Evolutionary conservation across 129 eudicot genomes (phyloP), one percentile per base, ranked within the genome.

Genomic region (Saposhnikovia divaricata): DNA sequence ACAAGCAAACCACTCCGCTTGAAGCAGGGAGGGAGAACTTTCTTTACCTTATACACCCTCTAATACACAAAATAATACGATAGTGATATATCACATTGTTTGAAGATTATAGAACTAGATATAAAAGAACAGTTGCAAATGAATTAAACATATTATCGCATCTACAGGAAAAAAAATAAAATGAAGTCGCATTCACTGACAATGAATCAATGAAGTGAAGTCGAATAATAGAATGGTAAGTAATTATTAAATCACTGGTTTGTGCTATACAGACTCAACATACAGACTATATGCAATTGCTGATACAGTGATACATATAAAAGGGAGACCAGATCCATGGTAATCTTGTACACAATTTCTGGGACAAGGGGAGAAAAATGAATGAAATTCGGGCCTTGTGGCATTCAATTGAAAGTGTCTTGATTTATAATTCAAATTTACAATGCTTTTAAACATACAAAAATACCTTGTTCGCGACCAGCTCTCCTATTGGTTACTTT

Each of bases 221-320:
- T 72, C 75, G 48, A 72, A 72, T 40, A 42, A 72, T 19, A 72
- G 40, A 40, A 72, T 39, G 75, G 43, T 40, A 72, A 18, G 43
- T 40, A 72, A 18, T 42, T 8, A 72, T 40, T 14, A 38, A 70
- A 14, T 40, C 42, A 48, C 47, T 21, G 69, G 69, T 40, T 42
- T 38, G 2, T 9, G 28, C 28, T 72, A 72, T 38, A 21, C 47
- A 18, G 74, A 38, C 74, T 31, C n/a, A 5, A 31, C 43, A 70
- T 31, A 70, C 46, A 72, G 69, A 42, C 50, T 72, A 72, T 72
- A 40, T 72, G 28, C 45, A 72, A 72, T 50, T 40, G 46, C 39
- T 38, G 23, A 72, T 72, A 72, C 76, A 34, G 37, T 34, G 37
- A 34, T 34, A 40, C 25, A 40, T 42, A 39, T 9, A 8, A 71